Conservation (phyloP, 208 protist genomes). For the Acanthamoeba royreba region DNA sequence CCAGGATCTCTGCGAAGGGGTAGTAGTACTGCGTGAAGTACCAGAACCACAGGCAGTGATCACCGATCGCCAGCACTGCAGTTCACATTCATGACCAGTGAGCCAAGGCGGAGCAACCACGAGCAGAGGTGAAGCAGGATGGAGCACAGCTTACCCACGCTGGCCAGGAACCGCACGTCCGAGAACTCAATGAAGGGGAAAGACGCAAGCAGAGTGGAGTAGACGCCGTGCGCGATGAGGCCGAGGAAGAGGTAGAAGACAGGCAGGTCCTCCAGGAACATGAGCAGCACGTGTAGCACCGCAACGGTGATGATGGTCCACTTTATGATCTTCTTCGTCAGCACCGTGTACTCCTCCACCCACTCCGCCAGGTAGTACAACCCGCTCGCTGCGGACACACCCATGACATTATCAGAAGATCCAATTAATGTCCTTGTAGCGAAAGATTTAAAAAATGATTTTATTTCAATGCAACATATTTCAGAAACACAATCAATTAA, state of each 20-base stretch:
- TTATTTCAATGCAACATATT: not conserved
- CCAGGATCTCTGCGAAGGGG: conserved; percentile 51
- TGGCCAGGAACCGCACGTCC: conserved; percentile 37
- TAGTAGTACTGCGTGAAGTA: conserved; percentile 56
- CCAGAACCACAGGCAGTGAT: conserved; percentile 49
- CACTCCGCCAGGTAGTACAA: conserved; percentile 62
- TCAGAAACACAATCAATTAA: not conserved
- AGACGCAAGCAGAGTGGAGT: conserved; percentile 24
- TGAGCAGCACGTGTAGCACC: conserved; percentile 41
- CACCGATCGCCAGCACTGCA: not conserved
- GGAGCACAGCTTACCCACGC: not conserved
- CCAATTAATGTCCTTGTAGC: not conserved
- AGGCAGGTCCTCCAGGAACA: conserved; percentile 37
- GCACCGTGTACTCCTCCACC: conserved; percentile 64
- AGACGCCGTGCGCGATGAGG: not conserved
- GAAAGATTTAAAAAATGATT: not conserved
- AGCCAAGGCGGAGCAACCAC: not conserved
- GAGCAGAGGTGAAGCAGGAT: not conserved
- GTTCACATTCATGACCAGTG: not conserved
- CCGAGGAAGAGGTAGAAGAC: not conserved
- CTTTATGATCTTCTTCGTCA: conserved; percentile 49
- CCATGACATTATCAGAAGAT: not conserved
- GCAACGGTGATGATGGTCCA: not conserved
- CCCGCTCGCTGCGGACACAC: conserved; percentile 32
- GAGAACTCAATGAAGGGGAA: conserved; percentile 55